Evolutionary conservation across 2,329 filamentous ascomycete genomes (phyloP).

Genomic region (Aaosphaeria pasadenensis): DNA sequence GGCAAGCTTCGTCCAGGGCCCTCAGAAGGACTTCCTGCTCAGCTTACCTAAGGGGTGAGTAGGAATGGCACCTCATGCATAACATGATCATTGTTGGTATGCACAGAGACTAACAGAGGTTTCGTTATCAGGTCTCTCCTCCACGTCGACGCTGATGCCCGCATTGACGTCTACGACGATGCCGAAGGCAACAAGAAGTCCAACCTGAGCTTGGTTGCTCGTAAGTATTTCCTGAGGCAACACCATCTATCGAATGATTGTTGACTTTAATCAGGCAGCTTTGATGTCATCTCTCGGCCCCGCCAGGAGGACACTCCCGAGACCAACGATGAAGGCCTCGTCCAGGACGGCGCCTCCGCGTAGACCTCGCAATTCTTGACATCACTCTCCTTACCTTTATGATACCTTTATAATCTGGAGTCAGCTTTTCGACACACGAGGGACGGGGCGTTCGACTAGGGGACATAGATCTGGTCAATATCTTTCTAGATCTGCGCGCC

Average conservation of each 20-base stretch:
- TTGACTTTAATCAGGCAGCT: conserved; percentile 23
- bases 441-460: background rate
- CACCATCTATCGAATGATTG: background rate
- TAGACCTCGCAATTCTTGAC: conserved; percentile 2
- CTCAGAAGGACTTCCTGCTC: conserved; percentile 68
- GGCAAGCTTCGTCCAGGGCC: conserved; percentile 69
- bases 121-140: conserved; percentile 62
- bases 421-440: too few species aligned
- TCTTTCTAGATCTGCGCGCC: too few species aligned
- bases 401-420: too few species aligned
- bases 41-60: conserved; percentile 80
- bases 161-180: conserved; percentile 61
- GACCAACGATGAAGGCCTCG: conserved; percentile 31
- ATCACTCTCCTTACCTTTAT: too few species aligned
- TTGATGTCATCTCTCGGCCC: conserved; percentile 30
- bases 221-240: conserved; percentile 54
- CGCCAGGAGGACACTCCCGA: conserved; percentile 16
- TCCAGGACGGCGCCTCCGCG: conserved; percentile 21
- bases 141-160: conserved; percentile 79
- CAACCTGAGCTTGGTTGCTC: conserved; percentile 70
- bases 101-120: background rate
- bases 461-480: too few species aligned
- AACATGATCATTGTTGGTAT: background rate
- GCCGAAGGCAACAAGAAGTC: conserved; percentile 64
- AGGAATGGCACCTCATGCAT: conserved; percentile 1